Percentiles rank a stretch among this genome's conserved stretches.
Conservation (phyloP, 106 monocot species). For the Dendrobium chrysotoxum region DNA sequence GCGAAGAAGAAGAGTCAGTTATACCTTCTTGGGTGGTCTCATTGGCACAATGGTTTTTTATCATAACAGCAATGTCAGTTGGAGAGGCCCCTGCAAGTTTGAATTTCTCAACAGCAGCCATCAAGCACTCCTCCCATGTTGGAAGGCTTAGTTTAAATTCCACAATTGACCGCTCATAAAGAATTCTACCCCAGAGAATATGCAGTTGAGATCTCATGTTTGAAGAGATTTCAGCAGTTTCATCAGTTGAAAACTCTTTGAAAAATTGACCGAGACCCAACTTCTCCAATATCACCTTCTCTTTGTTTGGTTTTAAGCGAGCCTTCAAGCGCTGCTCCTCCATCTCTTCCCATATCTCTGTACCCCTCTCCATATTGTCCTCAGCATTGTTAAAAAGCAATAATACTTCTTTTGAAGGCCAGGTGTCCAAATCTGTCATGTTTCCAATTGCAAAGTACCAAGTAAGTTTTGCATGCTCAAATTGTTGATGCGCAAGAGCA, state of each 20-base stretch:
- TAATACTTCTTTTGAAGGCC: slow-evolving; percentile 45
- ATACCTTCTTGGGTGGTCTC: slow-evolving; percentile 81
- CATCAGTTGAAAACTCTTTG: slow-evolving; percentile 52
- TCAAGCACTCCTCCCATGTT: slow-evolving; percentile 69
- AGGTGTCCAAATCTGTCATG: slow-evolving; percentile 44
- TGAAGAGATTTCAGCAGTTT: slow-evolving; percentile 63
- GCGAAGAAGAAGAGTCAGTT: neutral
- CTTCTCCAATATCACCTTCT: slow-evolving; percentile 53
- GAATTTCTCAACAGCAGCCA: slow-evolving; percentile 79
- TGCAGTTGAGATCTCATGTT: slow-evolving; percentile 75
- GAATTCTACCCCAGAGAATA: slow-evolving; percentile 75
- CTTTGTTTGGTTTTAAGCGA: slow-evolving; percentile 43
- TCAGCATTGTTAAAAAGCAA: slow-evolving; percentile 74
- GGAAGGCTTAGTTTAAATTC: slow-evolving; percentile 75
- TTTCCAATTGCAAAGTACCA: slow-evolving; percentile 67
- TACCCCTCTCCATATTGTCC: slow-evolving; percentile 83
- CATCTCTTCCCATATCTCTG: slow-evolving; percentile 71
- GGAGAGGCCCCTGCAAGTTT: slow-evolving; percentile 66
- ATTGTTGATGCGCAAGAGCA: slow-evolving; percentile 72
- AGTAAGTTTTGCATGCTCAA: slow-evolving; percentile 83
- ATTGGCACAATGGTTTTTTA: slow-evolving; percentile 84
- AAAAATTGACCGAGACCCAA: slow-evolving; percentile 42
- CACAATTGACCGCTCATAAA: slow-evolving; percentile 84
- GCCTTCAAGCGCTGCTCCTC: slow-evolving; percentile 54
- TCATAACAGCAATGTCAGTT: slow-evolving; percentile 79